phyloP scores from a whole-genome alignment of 2,329 filamentous ascomycete genomes.

The Cryphonectria radicalis region DNA sequence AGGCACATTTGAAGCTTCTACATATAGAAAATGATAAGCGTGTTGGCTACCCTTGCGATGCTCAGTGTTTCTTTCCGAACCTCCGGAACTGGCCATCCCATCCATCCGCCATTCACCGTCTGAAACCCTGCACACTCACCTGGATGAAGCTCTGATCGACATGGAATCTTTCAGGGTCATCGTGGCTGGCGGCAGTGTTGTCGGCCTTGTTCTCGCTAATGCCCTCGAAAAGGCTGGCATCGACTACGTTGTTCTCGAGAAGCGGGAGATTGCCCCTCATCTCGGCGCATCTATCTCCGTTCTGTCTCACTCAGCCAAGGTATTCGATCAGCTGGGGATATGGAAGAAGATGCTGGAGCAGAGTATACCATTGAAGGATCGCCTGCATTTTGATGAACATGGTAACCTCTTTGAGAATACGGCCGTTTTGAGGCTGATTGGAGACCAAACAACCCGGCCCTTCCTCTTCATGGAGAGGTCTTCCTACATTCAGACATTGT shows the following conservation, averaged over 20 bases:
- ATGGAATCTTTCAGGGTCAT: constrained; percentile 24
- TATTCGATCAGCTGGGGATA: constrained; percentile 30
- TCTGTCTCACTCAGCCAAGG: constrained; percentile 13
- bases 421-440: constrained; percentile 21
- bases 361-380: constrained; percentile 13
- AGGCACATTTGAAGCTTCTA: neutral
- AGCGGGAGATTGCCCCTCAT: constrained; percentile 31
- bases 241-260: constrained; percentile 32
- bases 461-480: constrained; percentile 26
- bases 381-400: constrained; percentile 27
- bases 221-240: constrained; percentile 31
- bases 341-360: constrained; percentile 15
- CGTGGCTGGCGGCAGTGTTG: constrained; percentile 31
- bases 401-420: constrained; percentile 29
- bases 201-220: constrained; percentile 29
- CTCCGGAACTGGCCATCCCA: neutral
- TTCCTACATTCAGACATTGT: constrained; percentile 26
- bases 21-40: neutral
- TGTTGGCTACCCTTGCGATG: neutral
- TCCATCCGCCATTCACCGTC: too few relatives aligned
- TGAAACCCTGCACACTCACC: neutral
- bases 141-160: neutral
- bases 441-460: constrained; percentile 13
- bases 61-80: neutral
- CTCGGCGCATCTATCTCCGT: constrained; percentile 30